A percentile compares a stretch with the other conserved stretches of the same genome.
phyloP scores from a whole-genome alignment of 2,329 filamentous ascomycete species.

The Hypoxylon sp. region DNA sequence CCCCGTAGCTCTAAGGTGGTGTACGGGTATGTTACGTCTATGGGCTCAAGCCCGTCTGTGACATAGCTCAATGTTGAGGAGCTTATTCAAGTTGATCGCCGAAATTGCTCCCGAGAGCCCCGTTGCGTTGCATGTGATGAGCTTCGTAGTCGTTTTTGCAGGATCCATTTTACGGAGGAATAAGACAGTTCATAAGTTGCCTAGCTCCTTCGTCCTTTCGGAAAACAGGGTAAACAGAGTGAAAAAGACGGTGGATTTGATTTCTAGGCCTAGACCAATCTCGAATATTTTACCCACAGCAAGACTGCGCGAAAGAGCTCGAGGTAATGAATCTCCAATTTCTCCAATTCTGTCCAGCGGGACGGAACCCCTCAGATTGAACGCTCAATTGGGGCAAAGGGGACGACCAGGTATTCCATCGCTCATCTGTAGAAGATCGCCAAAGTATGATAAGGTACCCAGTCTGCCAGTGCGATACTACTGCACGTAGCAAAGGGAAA shows the following conservation, averaged over 20 bases:
- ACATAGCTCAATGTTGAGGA: conserved; percentile 32
- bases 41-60: conserved; percentile 16
- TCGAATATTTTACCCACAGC: conserved; percentile 25
- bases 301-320: background rate
- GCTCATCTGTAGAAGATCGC: conserved; percentile 25
- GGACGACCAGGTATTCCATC: conserved; percentile 37
- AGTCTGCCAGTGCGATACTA: conserved; percentile 31
- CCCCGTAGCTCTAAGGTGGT: conserved; percentile 17
- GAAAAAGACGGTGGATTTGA: conserved; percentile 34
- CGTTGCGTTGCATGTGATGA: conserved; percentile 34
- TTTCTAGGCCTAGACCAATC: conserved; percentile 38
- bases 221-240: conserved; percentile 33
- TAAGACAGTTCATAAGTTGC: conserved; percentile 25
- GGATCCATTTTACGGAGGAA: conserved; percentile 27
- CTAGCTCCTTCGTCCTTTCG: conserved; percentile 22
- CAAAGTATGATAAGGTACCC: conserved; percentile 29
- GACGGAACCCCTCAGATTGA: conserved; percentile 33
- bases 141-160: conserved; percentile 22
- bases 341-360: conserved; percentile 43
- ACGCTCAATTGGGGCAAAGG: conserved; percentile 35
- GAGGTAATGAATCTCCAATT: conserved; percentile 40
- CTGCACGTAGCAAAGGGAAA: conserved; percentile 34
- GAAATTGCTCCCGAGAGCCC: conserved; percentile 41
- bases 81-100: conserved; percentile 36
- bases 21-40: conserved; percentile 26